Percentiles rank a stretch among this genome's conserved stretches.
These are phyloP conservation scores for Boletus reticulatus DNA, from an alignment of 768 basidiomycete genomes.

Conservation along the genomic window DNA sequence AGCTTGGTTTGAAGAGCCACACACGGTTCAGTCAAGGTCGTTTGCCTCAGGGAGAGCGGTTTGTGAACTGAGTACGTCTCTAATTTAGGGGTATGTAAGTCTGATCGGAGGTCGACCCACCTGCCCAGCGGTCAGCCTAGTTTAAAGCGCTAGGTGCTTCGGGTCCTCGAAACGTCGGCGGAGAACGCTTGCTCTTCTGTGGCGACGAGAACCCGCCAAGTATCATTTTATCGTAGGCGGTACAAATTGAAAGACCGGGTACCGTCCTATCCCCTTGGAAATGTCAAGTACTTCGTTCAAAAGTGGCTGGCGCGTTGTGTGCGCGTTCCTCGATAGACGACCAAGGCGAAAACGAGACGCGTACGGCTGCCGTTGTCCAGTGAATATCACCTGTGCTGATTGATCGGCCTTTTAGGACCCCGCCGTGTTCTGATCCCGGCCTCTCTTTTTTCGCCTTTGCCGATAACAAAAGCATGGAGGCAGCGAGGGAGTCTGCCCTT, in stretches of 20 bases:
- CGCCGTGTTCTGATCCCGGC: background rate
- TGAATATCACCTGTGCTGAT: background rate
- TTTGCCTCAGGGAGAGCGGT: background rate
- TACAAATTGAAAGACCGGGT: background rate
- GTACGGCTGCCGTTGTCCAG: background rate
- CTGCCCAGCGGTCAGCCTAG: background rate
- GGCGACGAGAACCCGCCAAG: too few relatives aligned
- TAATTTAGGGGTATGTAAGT: background rate
- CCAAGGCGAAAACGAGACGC: background rate
- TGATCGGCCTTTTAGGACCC: constrained; percentile 1
- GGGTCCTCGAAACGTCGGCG: background rate
- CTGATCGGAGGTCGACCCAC: constrained; percentile 4
- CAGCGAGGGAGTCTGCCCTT: background rate
- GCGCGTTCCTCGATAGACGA: background rate
- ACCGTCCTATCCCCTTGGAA: background rate
- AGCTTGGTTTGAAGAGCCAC: background rate
- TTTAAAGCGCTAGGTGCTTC: too few relatives aligned
- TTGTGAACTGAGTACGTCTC: background rate
- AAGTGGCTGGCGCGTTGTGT: background rate
- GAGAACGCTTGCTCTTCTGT: background rate
- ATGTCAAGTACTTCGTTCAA: background rate
- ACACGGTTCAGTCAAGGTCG: constrained; percentile 11
- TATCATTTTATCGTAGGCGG: background rate
- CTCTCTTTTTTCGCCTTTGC: background rate
- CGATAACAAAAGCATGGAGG: background rate